These are phyloP conservation scores for Papiliotrema flavescens DNA, from an alignment of 1,284 basidiomycete species.

Conservation along the genomic window DNA sequence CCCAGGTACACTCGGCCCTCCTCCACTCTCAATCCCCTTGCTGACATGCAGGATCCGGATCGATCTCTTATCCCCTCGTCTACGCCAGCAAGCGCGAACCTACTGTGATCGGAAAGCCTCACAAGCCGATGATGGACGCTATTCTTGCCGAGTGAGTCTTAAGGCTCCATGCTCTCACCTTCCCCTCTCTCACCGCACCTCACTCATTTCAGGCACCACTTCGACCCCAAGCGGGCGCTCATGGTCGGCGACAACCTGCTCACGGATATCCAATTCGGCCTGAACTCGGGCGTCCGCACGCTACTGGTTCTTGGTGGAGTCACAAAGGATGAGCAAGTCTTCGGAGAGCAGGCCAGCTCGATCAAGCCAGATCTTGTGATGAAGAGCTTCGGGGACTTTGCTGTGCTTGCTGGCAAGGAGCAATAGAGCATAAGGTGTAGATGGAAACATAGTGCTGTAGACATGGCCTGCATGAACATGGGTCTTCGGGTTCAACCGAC, in stretches of 20 bases:
- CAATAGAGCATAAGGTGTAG: conserved; percentile 7
- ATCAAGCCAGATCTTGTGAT: conserved; percentile 78
- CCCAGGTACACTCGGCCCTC: conserved; percentile 59
- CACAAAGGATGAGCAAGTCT: conserved; percentile 65
- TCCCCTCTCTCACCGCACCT: too few relatives aligned
- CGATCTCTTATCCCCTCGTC: conserved; percentile 76
- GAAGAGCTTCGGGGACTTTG: conserved; percentile 71
- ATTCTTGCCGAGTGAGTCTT: conserved; percentile 84
- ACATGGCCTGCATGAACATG: too few relatives aligned
- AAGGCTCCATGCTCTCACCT: conserved; percentile 5
- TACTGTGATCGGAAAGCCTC: conserved; percentile 84
- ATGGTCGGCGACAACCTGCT: conserved; percentile 95
- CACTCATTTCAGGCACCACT: conserved; percentile 62
- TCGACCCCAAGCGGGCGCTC: conserved; percentile 77
- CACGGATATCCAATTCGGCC: conserved; percentile 83
- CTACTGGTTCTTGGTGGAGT: conserved; percentile 93
- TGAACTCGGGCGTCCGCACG: conserved; percentile 77
- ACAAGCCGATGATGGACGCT: conserved; percentile 87
- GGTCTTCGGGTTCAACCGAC: too few relatives aligned
- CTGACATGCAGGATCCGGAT: conserved; percentile 57
- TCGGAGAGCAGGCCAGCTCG: conserved; percentile 63
- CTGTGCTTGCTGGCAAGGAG: conserved; percentile 28
- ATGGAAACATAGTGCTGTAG: too few relatives aligned
- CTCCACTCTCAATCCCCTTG: too few relatives aligned
- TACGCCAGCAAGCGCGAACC: conserved; percentile 66